Conservation (phyloP, 352 stramenopile genomes). For the Globisporangium cederbergense region DNA sequence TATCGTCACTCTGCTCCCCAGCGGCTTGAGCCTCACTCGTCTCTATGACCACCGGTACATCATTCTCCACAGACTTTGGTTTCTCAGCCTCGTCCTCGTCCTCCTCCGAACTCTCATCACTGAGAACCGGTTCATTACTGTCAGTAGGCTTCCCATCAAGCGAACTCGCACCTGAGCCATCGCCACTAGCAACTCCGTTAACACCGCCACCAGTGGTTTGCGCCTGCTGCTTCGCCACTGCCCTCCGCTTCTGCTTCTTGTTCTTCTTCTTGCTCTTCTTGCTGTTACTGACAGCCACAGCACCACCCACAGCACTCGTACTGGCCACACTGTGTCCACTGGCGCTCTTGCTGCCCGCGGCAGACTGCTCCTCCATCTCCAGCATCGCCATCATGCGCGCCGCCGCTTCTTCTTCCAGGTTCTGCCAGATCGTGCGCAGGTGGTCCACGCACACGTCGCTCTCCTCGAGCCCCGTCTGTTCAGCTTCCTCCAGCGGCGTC, state of each 20-base stretch:
- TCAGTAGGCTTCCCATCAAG: neutral
- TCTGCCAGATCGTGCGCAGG: slow-evolving; percentile 58
- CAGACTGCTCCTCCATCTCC: slow-evolving; percentile 62
- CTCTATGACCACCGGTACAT: neutral
- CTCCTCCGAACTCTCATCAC: slow-evolving; percentile 17
- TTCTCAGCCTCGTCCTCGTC: slow-evolving; percentile 13
- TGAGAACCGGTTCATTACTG: slow-evolving; percentile 2
- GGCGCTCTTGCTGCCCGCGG: slow-evolving; percentile 9
- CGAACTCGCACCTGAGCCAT: neutral
- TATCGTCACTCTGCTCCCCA: neutral
- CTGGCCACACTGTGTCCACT: slow-evolving; percentile 1
- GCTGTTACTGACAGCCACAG: neutral
- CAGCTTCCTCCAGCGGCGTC: slow-evolving; percentile 76
- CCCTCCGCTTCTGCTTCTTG: slow-evolving; percentile 67
- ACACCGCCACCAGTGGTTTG: slow-evolving; percentile 8
- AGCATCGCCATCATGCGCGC: slow-evolving; percentile 82
- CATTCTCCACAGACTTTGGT: neutral
- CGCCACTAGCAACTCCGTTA: neutral
- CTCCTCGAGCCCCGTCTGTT: slow-evolving; percentile 53
- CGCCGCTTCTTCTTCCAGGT: slow-evolving; percentile 73
- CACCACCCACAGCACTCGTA: neutral
- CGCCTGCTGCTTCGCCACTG: slow-evolving; percentile 22
- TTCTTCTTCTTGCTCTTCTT: slow-evolving; percentile 77
- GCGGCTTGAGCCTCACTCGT: neutral
- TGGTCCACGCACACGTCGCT: slow-evolving; percentile 59